Percentiles rank a stretch among this genome's conserved stretches.
phyloP scores from a whole-genome alignment of 2,329 filamentous ascomycete species.

The Neofusicoccum laricinum region DNA sequence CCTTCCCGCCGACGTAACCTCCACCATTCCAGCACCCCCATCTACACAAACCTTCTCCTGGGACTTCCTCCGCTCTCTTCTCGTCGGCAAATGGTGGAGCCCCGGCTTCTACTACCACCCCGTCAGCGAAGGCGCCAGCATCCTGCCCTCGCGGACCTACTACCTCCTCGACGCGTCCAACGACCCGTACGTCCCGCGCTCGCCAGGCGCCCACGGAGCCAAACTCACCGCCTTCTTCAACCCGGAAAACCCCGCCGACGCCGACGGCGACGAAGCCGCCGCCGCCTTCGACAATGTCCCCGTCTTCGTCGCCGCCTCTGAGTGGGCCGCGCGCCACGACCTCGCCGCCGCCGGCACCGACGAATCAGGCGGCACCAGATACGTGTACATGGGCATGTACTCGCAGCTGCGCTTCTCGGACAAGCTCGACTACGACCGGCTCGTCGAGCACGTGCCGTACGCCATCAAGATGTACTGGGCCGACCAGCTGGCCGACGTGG shows the following conservation, averaged over 20 bases:
- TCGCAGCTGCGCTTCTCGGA: conserved; percentile 44
- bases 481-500: conserved; percentile 31
- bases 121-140: conserved; percentile 19
- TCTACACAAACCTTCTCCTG: conserved; percentile 35
- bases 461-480: conserved; percentile 41
- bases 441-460: conserved; percentile 36
- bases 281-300: conserved; percentile 38
- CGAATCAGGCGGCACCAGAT: conserved; percentile 21
- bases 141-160: conserved; percentile 38
- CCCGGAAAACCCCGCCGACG: conserved; percentile 27
- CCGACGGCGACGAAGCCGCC: conserved; percentile 21
- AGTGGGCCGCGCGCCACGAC: neutral
- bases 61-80: conserved; percentile 35
- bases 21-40: conserved; percentile 23
- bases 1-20: conserved; percentile 16
- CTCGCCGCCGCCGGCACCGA: neutral
- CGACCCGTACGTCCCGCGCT: conserved; percentile 43
- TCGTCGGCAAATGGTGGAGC: conserved; percentile 40
- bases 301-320: conserved; percentile 36
- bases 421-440: conserved; percentile 42
- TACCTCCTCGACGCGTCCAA: conserved; percentile 37
- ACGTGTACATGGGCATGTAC: conserved; percentile 47
- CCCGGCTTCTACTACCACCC: conserved; percentile 40
- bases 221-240: conserved; percentile 49
- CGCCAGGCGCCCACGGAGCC: conserved; percentile 43